Percentiles rank a stretch among this genome's conserved stretches.
phyloP scores from a whole-genome alignment of 2,329 filamentous ascomycete species.

The Tolypocladium tundrense region DNA sequence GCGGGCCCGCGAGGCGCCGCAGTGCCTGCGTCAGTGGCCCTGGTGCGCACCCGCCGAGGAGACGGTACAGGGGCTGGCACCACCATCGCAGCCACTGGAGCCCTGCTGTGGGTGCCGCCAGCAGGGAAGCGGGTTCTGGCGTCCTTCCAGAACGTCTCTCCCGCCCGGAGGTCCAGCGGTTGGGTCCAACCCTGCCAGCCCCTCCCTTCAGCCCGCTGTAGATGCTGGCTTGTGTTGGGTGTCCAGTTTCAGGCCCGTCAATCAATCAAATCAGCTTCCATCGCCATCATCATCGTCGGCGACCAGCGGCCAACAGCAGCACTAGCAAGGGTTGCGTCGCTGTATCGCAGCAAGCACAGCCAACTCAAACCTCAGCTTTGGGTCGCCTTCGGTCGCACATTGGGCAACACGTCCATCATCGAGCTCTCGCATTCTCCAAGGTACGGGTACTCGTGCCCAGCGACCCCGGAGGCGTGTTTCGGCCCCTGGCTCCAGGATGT shows the following conservation, averaged over 20 bases:
- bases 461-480: background rate
- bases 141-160: background rate
- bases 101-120: background rate
- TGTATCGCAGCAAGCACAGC: no score
- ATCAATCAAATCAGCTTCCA: background rate
- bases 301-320: background rate
- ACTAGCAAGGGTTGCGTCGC: background rate
- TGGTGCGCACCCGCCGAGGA: background rate
- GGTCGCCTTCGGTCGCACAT: no score
- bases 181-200: background rate
- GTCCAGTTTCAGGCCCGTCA: background rate
- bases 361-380: no score
- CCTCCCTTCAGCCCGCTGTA: background rate
- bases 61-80: background rate
- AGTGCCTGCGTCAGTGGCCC: background rate
- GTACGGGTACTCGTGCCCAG: background rate
- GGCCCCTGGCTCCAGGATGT: background rate
- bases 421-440: no score
- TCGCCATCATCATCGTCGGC: background rate
- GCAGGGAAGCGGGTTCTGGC: background rate
- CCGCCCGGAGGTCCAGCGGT: background rate
- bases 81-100: background rate
- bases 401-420: no score
- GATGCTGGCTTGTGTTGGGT: background rate
- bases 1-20: background rate